Conservation (phyloP, 495 filamentous ascomycete species). For the Astrothelium macrocarpum region DNA sequence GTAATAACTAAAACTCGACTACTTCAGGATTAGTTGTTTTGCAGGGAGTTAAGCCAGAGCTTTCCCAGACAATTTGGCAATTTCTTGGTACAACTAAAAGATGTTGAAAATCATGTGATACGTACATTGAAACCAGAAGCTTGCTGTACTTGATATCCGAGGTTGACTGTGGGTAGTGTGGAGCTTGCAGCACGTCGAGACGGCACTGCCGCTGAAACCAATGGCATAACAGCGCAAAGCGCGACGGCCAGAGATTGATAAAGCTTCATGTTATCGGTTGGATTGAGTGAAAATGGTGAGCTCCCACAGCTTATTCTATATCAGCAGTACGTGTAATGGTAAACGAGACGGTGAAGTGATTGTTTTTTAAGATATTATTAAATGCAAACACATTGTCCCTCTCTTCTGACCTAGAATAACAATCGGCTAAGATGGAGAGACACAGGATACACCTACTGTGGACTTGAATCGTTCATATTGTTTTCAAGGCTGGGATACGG, state of each 20-base stretch:
- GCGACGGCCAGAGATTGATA: background rate
- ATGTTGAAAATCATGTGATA: background rate
- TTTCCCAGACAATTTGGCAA: no score
- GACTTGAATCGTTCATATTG: background rate
- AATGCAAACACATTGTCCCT: background rate
- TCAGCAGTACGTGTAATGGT: background rate
- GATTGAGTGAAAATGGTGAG: background rate
- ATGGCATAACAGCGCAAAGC: background rate
- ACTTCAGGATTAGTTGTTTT: background rate
- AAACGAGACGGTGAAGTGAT: background rate
- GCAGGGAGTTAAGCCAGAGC: no score
- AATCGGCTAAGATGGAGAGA: background rate
- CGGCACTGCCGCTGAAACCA: background rate
- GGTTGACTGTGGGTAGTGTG: conserved; percentile 37
- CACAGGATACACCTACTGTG: background rate
- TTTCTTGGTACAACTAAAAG: background rate
- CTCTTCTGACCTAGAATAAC: background rate
- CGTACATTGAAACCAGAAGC: conserved; percentile 39
- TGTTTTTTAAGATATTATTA: background rate
- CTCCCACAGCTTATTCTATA: no score
- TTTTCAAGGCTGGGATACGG: background rate
- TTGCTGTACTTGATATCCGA: conserved; percentile 43
- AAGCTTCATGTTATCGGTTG: background rate
- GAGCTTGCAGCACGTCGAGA: background rate
- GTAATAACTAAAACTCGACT: conserved; percentile 31